Evolutionary conservation across 1,284 basidiomycete species (phyloP).

Genomic region (Ceratobasidium sp.): DNA sequence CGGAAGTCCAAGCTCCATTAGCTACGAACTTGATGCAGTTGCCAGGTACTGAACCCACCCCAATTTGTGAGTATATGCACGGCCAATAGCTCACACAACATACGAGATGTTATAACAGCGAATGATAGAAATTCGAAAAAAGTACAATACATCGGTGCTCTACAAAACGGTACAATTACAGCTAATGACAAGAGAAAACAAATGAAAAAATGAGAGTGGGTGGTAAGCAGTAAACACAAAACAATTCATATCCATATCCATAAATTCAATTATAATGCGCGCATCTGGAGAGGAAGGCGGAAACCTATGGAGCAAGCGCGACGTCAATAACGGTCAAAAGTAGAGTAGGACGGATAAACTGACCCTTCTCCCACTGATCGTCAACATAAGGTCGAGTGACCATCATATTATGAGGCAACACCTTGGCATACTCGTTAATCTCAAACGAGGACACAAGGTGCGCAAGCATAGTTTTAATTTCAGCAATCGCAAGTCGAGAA

Average conservation of each 20-base stretch:
- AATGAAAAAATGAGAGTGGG: slow-evolving; percentile 21
- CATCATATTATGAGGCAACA: slow-evolving; percentile 50
- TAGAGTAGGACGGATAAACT: not conserved
- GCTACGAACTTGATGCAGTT: too few relatives aligned
- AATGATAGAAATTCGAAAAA: slow-evolving; percentile 12
- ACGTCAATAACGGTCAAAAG: not conserved
- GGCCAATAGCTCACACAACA: too few relatives aligned
- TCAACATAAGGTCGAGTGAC: slow-evolving; percentile 55
- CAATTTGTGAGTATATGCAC: too few relatives aligned
- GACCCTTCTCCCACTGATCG: slow-evolving; percentile 52
- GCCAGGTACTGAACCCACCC: too few relatives aligned
- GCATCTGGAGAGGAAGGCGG: slow-evolving; percentile 38
- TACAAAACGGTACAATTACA: not conserved
- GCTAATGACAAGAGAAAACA: not conserved
- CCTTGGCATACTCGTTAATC: slow-evolving; percentile 48
- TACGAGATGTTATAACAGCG: slow-evolving; percentile 3
- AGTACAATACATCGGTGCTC: slow-evolving; percentile 4
- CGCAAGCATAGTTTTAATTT: slow-evolving; percentile 59
- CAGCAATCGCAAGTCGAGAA: slow-evolving; percentile 73
- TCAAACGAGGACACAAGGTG: slow-evolving; percentile 53
- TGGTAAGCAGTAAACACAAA: not conserved
- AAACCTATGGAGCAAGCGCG: not conserved
- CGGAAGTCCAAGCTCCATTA: too few relatives aligned
- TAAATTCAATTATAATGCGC: slow-evolving; percentile 28
- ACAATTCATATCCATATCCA: slow-evolving; percentile 8